phyloP scores from a whole-genome alignment of 352 stramenopile species.

The Phytophthora fragariae region DNA sequence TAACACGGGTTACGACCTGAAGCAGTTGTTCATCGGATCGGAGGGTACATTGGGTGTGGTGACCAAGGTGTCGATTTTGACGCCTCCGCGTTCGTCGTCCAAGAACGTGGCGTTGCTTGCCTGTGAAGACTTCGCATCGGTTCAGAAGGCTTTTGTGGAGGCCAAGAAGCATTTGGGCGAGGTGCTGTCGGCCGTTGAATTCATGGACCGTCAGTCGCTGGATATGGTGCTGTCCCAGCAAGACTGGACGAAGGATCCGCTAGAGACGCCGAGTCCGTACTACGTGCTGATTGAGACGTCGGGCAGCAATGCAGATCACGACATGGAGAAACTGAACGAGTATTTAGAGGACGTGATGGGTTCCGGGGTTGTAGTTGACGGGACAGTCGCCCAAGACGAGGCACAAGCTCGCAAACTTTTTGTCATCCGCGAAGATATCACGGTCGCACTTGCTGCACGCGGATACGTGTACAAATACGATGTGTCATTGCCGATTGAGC shows the following conservation, averaged over 20 bases:
- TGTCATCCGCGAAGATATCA: constrained; percentile 94
- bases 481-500: constrained; percentile 91
- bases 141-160: constrained; percentile 75
- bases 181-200: constrained; percentile 95
- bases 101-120: constrained; percentile 93
- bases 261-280: constrained; percentile 70
- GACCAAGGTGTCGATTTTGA: constrained; percentile 61
- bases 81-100: constrained; percentile 51
- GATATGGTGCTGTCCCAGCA: constrained; percentile 82
- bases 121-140: constrained; percentile 84
- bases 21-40: constrained; percentile 97
- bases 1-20: constrained; percentile 98
- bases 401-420: constrained; percentile 92
- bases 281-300: constrained; percentile 96
- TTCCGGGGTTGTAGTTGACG: constrained; percentile 80
- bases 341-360: constrained; percentile 82
- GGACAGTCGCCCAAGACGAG: constrained; percentile 93
- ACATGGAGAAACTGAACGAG: constrained; percentile 90
- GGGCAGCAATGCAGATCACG: constrained; percentile 89
- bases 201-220: constrained; percentile 92
- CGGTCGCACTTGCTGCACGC: constrained; percentile 76
- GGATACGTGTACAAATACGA: constrained; percentile 84
- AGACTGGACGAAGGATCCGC: constrained; percentile 63
- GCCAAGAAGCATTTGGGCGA: constrained; percentile 91
- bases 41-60: constrained; percentile 97